Conservation (phyloP, 768 basidiomycete genomes). For the Brasilioporus rufonigricans region DNA sequence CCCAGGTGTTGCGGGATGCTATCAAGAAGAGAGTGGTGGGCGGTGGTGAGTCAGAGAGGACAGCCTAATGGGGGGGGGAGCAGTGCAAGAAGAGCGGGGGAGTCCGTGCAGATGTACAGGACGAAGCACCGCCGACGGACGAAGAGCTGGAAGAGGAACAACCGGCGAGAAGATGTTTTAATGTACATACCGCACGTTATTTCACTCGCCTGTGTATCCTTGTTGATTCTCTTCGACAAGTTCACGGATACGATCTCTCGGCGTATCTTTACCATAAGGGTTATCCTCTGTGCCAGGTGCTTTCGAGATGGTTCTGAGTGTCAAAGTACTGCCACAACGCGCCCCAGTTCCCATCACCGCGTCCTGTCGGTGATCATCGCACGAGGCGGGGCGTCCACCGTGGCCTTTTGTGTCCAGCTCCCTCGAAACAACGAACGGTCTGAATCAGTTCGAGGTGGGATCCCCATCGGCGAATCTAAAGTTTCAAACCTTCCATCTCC, state of each 20-base stretch:
- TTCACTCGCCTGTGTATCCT: constrained; percentile 28
- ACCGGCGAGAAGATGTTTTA: constrained; percentile 16
- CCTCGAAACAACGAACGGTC: background rate
- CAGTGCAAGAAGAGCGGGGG: constrained; percentile 2
- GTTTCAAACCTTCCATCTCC: constrained; percentile 31
- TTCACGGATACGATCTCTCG: constrained; percentile 24
- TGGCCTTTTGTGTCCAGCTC: background rate
- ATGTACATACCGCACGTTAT: constrained; percentile 15
- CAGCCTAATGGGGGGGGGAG: background rate
- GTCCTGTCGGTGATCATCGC: constrained; percentile 27
- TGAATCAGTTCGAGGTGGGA: constrained; percentile 17
- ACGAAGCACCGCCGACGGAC: constrained; percentile 19
- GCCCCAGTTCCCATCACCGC: constrained; percentile 9
- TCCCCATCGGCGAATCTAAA: constrained; percentile 32
- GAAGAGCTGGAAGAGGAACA: constrained; percentile 1
- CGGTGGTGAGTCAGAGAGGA: background rate
- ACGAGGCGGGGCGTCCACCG: constrained; percentile 13
- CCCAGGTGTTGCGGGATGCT: background rate
- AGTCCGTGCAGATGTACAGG: constrained; percentile 10
- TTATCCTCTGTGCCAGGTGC: constrained; percentile 25
- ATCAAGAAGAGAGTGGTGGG: background rate
- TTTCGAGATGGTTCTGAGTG: constrained; percentile 11
- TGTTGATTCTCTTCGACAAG: constrained; percentile 26
- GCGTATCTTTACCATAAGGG: constrained; percentile 32
- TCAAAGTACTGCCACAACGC: constrained; percentile 22